Evolutionary conservation across 768 basidiomycete genomes (phyloP).

Genomic region (Naganishia friedmannii): DNA sequence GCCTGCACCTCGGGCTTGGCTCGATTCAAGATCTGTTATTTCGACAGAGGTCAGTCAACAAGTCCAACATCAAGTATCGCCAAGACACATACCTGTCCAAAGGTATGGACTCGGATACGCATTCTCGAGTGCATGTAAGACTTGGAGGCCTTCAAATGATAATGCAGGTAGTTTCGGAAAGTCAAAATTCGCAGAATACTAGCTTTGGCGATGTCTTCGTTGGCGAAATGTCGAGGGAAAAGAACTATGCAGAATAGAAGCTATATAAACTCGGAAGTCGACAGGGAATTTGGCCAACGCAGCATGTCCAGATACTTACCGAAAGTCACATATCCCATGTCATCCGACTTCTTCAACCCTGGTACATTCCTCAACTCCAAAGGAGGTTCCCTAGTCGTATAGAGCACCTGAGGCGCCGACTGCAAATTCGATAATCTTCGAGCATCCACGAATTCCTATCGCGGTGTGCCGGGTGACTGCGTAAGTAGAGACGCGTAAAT

Average conservation of each 20-base stretch:
- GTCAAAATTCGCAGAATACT: constrained; percentile 94
- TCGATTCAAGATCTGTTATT: constrained; percentile 70
- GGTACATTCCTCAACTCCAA: constrained; percentile 88
- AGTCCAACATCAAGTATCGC: no score
- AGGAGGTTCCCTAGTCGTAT: constrained; percentile 90
- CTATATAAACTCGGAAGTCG: neutral
- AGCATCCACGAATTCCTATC: constrained; percentile 98
- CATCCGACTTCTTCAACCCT: constrained; percentile 75
- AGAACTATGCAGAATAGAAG: constrained; percentile 59
- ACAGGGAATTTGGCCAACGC: neutral
- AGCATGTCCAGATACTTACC: constrained; percentile 47
- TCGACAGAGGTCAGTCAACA: neutral
- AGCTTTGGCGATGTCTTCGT: constrained; percentile 62
- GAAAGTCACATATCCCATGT: constrained; percentile 94
- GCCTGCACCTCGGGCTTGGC: constrained; percentile 85
- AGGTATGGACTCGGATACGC: constrained; percentile 88
- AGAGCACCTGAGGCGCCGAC: constrained; percentile 93
- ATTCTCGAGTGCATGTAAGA: constrained; percentile 94
- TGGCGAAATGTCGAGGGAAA: constrained; percentile 91
- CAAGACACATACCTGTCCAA: constrained; percentile 51
- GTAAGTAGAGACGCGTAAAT: neutral
- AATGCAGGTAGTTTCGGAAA: constrained; percentile 98
- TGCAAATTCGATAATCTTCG: constrained; percentile 86
- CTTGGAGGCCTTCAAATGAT: constrained; percentile 78
- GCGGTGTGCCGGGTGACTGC: neutral